Conservation (phyloP, 1,284 basidiomycete species). For the Mixia osmundae region DNA sequence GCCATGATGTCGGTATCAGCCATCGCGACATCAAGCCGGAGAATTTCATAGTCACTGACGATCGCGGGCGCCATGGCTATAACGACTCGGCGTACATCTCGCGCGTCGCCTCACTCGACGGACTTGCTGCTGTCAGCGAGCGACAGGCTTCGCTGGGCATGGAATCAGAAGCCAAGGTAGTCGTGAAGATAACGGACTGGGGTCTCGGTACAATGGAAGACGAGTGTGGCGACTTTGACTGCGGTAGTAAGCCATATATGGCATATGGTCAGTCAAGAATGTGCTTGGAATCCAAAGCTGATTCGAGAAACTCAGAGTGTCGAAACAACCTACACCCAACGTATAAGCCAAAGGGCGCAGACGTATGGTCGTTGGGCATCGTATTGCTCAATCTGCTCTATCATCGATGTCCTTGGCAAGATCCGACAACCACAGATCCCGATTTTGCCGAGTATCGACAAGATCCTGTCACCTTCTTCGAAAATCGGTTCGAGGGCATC, state of each 20-base stretch:
- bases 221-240: conserved; percentile 86
- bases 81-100: conserved; percentile 24
- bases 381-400: conserved; percentile 98
- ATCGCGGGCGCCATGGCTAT: too few relatives aligned
- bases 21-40: conserved; percentile 93
- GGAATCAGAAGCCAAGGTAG: conserved; percentile 50
- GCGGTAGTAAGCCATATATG: conserved; percentile 97
- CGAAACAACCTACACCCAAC: conserved; percentile 85
- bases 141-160: conserved; percentile 67
- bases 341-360: conserved; percentile 80
- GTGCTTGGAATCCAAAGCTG: background rate
- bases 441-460: conserved; percentile 54
- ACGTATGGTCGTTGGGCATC: conserved; percentile 96
- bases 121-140: too few relatives aligned
- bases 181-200: conserved; percentile 89
- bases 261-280: conserved; percentile 45
- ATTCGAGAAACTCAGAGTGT: conserved; percentile 39
- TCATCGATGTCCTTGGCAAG: conserved; percentile 94
- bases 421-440: conserved; percentile 52
- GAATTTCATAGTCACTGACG: conserved; percentile 25
- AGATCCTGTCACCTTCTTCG: conserved; percentile 62
- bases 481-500: conserved; percentile 78
- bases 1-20: conserved; percentile 73
- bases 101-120: conserved; percentile 1
- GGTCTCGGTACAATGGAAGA: conserved; percentile 74